Evolutionary conservation across 768 basidiomycete genomes (phyloP).

Genomic region (Auriscalpium microsporum): DNA sequence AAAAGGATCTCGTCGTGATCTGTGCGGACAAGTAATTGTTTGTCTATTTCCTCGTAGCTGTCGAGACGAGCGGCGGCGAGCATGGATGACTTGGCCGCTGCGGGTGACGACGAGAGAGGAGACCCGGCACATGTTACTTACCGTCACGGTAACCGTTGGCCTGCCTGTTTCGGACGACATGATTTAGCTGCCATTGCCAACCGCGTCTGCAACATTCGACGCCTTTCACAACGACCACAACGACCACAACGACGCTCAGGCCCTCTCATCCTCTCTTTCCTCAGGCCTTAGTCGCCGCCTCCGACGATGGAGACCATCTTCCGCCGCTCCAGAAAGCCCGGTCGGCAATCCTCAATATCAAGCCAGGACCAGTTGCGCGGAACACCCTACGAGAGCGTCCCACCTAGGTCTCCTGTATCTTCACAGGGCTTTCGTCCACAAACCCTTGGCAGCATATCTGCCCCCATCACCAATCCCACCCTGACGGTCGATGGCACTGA

Average conservation of each 20-base stretch:
- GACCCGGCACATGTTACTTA: not conserved
- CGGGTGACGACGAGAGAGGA: not conserved
- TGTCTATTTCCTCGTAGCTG: not conserved
- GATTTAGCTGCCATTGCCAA: not conserved
- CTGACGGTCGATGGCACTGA: constrained; percentile 67
- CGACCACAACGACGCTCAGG: not conserved
- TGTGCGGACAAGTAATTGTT: not conserved
- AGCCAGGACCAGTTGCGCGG: constrained; percentile 50
- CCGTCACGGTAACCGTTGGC: no score
- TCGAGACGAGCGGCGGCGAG: not conserved
- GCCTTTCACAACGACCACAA: not conserved
- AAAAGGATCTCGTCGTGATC: not conserved
- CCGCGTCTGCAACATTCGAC: not conserved
- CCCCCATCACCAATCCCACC: constrained; percentile 77
- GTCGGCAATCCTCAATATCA: constrained; percentile 55
- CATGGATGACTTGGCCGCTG: no score
- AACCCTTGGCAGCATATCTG: constrained; percentile 46
- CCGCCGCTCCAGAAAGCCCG: constrained; percentile 46
- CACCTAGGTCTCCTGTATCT: constrained; percentile 49
- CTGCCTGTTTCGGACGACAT: not conserved
- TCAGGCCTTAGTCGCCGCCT: not conserved
- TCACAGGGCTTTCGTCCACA: constrained; percentile 38
- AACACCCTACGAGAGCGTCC: constrained; percentile 65
- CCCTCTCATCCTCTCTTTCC: not conserved
- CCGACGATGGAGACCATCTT: constrained; percentile 56